Percentiles rank a stretch among this genome's conserved stretches.
Conservation (phyloP, 176 grass and related monocot genomes). For the Zoysia pacifica region DNA sequence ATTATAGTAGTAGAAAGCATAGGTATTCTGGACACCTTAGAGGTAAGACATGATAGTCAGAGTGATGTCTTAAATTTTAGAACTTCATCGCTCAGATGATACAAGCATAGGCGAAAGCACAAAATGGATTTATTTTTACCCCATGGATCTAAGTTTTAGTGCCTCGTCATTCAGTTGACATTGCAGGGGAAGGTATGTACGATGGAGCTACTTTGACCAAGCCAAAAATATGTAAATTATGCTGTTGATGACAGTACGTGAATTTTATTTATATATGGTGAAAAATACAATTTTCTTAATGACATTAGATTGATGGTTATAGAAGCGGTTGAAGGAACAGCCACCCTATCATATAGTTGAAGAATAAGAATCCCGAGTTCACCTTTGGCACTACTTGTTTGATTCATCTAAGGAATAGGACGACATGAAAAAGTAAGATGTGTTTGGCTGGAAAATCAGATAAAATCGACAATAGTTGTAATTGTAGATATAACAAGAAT, state of each 20-base stretch:
- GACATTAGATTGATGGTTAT: slow-evolving; percentile 3
- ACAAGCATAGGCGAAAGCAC: neutral
- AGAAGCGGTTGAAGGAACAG: slow-evolving; percentile 7
- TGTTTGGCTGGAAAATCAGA: neutral
- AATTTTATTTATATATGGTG: neutral
- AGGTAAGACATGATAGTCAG: neutral
- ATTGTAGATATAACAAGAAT: slow-evolving; percentile 35
- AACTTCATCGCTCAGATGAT: neutral
- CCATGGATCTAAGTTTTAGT: neutral
- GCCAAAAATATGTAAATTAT: neutral
- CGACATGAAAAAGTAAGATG: slow-evolving; percentile 5
- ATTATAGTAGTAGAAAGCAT: neutral
- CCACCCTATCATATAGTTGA: neutral
- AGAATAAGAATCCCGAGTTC: slow-evolving; percentile 18
- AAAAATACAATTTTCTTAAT: neutral
- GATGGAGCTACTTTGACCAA: neutral
- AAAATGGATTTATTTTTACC: neutral
- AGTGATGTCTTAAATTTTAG: neutral
- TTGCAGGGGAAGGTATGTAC: neutral
- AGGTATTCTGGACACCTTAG: slow-evolving; percentile 6
- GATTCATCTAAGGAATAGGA: slow-evolving; percentile 10
- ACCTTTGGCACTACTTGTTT: neutral
- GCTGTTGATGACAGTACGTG: neutral
- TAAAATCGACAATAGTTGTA: neutral
- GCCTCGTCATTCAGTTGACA: neutral